Base-by-base conservation (phyloP, 805 yeast species). In the Yamadazyma laniorum region DNA sequence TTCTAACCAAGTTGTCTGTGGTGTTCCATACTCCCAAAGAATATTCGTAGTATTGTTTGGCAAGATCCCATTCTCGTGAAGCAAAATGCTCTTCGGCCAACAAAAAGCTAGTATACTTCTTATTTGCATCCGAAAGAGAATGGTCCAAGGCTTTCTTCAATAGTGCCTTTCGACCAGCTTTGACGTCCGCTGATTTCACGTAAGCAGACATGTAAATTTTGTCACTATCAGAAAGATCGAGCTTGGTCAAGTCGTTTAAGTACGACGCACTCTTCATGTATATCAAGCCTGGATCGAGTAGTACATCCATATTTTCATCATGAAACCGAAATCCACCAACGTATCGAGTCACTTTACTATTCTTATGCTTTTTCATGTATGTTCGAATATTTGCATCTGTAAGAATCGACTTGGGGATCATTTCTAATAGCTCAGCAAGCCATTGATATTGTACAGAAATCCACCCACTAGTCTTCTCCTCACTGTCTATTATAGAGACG, bases 381-480 rank as follows among this genome's bases (percentile, higher is more conserved):
- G 41, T 23, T 2, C 34, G 30, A n/a, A 34, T 23, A 31, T 58
- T 50, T 2, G 34, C 19, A 23, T 23, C 30, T 6, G 46, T 26
- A 5, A 52, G 17, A 9, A 66, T 56, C 2, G 77, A 72, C 9
- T 51, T 45, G 0, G 85, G 85, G 1, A 75, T 63, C n/a, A 58
- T 36, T 7, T 63, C 69, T 35, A 80, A 59, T 13, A 83, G 54
- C 40, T 81, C 76, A 0, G 84, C 87, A 9, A 85, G 60, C 80
- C 84, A 75, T 29, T 77, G 72, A 46, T 77, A 74, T 51, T 85
- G 95, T n/a, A 61, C 52, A 0, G 81, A 72, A 8, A 70, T 50
- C 95, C 95, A 85, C 28, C 68, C 47, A 18, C 18, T 39, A 6
- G 28, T 9, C 25, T 46, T 43, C 4, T 41, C 32, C 23, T 32